Base-by-base conservation (phyloP, 2,329 filamentous ascomycete genomes). In the Fusarium luffae region DNA sequence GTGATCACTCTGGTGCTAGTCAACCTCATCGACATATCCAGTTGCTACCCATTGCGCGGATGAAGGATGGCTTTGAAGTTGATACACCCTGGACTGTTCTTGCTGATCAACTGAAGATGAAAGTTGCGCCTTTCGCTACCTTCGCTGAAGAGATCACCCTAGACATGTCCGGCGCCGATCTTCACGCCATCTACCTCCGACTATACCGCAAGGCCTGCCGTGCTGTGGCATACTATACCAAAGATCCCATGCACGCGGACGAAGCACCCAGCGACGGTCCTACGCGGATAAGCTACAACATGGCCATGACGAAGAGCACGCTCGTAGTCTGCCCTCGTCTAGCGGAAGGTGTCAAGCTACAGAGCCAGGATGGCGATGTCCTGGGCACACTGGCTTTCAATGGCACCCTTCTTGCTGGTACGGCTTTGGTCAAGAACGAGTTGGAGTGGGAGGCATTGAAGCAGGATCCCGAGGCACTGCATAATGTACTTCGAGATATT, bases 1-100 rank as follows among this genome's bases (percentile, higher is more conserved):
- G 91, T 3, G 77, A 83, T 13, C 84, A 90, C 73, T 92, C 89
- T 7, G 91, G 91, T 4, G 90, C 91, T 2, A 91, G 89, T 69
- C 91, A 93, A 76, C 86, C 90, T 14, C 91, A 93, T 75, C 80
- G 91, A 6, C 91, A 93, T 73, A 78, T 93, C 27, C 91, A 93
- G 77, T 84, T 93, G n/a, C 78, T 93, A 5, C 90, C 90, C 0
- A 83, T 92, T 0, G 83, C 86, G 10, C 80, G 83, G 19, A 93
- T 93, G 90, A 83, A 80, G 37, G 83, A 85, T 14, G 88, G 87
- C 0, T 70, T 89, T 8, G 77, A 76, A 1, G 52, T 66, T 1
- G 56, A 59, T 7, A 69, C 59, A 4, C 63, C 65, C 4, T 90
- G 88, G 88, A 68, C 70, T 12, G 78, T 88, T 4, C 76, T 90